Base-by-base conservation (phyloP, 768 basidiomycete species). In the Rhizopogon salebrosus region DNA sequence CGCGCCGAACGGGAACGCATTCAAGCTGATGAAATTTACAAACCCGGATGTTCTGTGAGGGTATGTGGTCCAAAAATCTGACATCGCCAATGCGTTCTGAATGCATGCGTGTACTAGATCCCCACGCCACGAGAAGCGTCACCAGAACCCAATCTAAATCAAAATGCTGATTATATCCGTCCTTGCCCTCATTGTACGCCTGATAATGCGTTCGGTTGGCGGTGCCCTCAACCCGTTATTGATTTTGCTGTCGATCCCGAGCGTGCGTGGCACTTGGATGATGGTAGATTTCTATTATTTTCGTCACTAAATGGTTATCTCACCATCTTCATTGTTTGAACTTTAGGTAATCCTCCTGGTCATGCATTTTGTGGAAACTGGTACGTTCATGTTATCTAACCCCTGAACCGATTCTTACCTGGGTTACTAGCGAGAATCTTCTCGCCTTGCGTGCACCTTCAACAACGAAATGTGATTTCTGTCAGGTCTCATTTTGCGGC, bases 11-110 rank as follows among this genome's bases (percentile, higher is more conserved):
- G 84, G 36, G 91, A 93, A 64, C 80, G 83, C 20, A 75, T 79
- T 53, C 91, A 93, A 68, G 91, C 91, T 3, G 91, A 93, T 60
- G 88, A 89, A 53, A 70, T 92, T 23, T 93, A 92, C 61, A 79
- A 75, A 54, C 63, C 73, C 26, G 86, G 86, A 2, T 67, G 75
- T 27, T 73, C 77, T 23, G 74, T 92, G 67, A 76, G 85, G 62
- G 89, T 91, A 65, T 52, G 80, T 70, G 27, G 16, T 39, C 9
- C 27, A 14, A 13, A 51, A 34, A 14, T 27, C 14, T 5, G 45
- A 40, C 9, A 24, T 26, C 42, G 45, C 6, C 9, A 23, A 16
- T 40, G n/a, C 31, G 16, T 42, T 22, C 14, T 46, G 5, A 46
- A n/a, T 22, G 20, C 20, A 46, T 26, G 23, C 26, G 41, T 41